Evolutionary conservation across 2,329 filamentous ascomycete species (phyloP).

Genomic region (Alternaria alternata): DNA sequence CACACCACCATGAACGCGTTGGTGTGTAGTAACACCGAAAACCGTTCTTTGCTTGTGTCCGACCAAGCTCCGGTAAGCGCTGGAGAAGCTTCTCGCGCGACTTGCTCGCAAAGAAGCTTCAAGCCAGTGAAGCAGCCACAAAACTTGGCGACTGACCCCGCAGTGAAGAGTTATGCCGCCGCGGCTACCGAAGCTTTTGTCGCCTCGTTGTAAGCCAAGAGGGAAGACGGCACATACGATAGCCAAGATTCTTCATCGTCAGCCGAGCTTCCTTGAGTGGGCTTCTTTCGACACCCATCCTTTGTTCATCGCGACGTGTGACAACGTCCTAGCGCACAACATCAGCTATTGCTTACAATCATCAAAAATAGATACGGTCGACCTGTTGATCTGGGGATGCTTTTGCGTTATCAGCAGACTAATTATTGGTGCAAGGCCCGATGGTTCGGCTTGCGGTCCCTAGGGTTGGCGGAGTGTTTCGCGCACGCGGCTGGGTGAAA

Average conservation of each 20-base stretch:
- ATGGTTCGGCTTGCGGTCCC: not conserved
- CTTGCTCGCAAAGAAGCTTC: constrained; percentile 33
- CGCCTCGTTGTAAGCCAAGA: constrained; percentile 31
- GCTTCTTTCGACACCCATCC: constrained; percentile 44
- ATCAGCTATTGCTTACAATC: not conserved
- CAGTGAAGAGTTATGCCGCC: constrained; percentile 26
- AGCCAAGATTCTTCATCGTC: constrained; percentile 27
- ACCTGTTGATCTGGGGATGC: not conserved
- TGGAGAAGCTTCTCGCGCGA: constrained; percentile 31
- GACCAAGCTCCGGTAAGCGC: constrained; percentile 34
- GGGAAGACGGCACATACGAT: constrained; percentile 13
- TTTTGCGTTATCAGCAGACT: not conserved
- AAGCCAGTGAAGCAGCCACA: constrained; percentile 32
- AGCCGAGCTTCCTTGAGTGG: constrained; percentile 41
- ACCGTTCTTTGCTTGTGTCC: constrained; percentile 6
- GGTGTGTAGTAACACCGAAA: constrained; percentile 5
- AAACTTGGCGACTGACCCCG: constrained; percentile 39
- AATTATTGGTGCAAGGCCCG: not conserved
- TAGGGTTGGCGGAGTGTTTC: constrained; percentile 8
- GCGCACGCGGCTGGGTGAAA: constrained; percentile 13
- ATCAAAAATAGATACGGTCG: not conserved
- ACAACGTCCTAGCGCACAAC: not conserved
- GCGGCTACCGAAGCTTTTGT: constrained; percentile 12
- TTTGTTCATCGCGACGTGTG: constrained; percentile 6
- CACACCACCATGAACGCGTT: not conserved